These are phyloP conservation scores for Kodamaea kakaduensis DNA, from an alignment of 805 yeast genomes.

Conservation along the genomic window DNA sequence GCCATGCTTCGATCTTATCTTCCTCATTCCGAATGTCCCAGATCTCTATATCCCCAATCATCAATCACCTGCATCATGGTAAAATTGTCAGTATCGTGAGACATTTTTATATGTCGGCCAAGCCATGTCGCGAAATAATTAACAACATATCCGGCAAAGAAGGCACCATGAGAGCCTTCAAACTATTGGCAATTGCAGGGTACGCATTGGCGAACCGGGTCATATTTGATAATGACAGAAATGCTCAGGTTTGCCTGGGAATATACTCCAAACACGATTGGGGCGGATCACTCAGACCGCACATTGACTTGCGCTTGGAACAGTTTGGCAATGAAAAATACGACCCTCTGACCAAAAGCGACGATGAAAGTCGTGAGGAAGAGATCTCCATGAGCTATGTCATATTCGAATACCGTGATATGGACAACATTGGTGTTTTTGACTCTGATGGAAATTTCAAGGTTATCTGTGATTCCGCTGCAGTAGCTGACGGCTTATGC, in stretches of 20 bases:
- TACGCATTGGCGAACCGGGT: slow-evolving; percentile 40
- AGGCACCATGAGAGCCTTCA: slow-evolving; percentile 2
- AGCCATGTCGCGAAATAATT: neutral
- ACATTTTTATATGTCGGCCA: too few species aligned
- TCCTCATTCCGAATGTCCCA: too few species aligned
- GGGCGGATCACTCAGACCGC: slow-evolving; percentile 74
- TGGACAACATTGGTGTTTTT: slow-evolving; percentile 58
- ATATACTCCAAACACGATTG: slow-evolving; percentile 84
- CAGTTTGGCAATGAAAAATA: slow-evolving; percentile 27
- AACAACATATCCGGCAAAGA: slow-evolving; percentile 1
- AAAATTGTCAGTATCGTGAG: too few species aligned
- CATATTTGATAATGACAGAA: slow-evolving; percentile 39
- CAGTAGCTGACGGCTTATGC: slow-evolving; percentile 58
- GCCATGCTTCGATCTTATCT: slow-evolving; percentile 1
- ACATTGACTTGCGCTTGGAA: slow-evolving; percentile 28
- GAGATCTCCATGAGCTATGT: slow-evolving; percentile 57
- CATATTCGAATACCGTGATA: slow-evolving; percentile 81
- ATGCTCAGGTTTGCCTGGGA: slow-evolving; percentile 79
- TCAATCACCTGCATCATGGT: too few species aligned
- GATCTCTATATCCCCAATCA: too few species aligned
- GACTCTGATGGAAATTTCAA: slow-evolving; percentile 41
- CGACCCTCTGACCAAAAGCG: slow-evolving; percentile 19
- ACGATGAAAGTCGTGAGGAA: slow-evolving; percentile 25
- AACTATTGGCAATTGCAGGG: slow-evolving; percentile 2
- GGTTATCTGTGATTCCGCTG: slow-evolving; percentile 72